A percentile compares a stretch with the other conserved stretches of the same genome.
phyloP scores from a whole-genome alignment of 257 asterid genomes.

The Ehretia macrophylla region DNA sequence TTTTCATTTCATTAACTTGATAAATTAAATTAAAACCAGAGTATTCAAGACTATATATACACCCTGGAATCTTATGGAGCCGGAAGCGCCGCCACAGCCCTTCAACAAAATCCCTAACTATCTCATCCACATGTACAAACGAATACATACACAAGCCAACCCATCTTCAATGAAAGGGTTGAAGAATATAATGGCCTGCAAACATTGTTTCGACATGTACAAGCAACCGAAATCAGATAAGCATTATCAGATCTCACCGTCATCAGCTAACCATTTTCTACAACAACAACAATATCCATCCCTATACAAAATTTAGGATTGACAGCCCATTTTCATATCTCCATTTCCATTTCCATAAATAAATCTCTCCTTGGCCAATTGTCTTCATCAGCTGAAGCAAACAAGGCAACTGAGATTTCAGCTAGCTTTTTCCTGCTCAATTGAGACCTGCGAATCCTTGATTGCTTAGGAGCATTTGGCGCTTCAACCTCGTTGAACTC shows the following conservation, averaged over 20 bases:
- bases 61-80: constrained; percentile 7
- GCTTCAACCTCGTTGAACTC: constrained; percentile 36
- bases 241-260: constrained; percentile 10
- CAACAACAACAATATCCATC: constrained; percentile 8
- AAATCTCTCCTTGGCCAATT: constrained; percentile 29
- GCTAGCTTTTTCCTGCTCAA: constrained; percentile 42
- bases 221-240: constrained; percentile 15
- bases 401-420: constrained; percentile 55
- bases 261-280: constrained; percentile 1
- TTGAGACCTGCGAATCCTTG: constrained; percentile 35
- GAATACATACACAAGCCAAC: constrained; percentile 17
- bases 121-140: constrained; percentile 21
- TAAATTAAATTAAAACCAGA: not conserved
- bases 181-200: constrained; percentile 35
- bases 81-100: constrained; percentile 10
- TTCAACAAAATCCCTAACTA: constrained; percentile 11
- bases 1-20: not conserved
- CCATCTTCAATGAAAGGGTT: constrained; percentile 51
- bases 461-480: constrained; percentile 63
- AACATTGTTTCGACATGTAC: constrained; percentile 22
- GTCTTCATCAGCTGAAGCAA: constrained; percentile 29
- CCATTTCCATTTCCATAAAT: constrained; percentile 23
- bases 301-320: constrained; percentile 12
- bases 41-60: not conserved
- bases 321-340: constrained; percentile 4